Base-by-base conservation (phyloP, 208 protist species). In the Balamuthia mandrillaris region DNA sequence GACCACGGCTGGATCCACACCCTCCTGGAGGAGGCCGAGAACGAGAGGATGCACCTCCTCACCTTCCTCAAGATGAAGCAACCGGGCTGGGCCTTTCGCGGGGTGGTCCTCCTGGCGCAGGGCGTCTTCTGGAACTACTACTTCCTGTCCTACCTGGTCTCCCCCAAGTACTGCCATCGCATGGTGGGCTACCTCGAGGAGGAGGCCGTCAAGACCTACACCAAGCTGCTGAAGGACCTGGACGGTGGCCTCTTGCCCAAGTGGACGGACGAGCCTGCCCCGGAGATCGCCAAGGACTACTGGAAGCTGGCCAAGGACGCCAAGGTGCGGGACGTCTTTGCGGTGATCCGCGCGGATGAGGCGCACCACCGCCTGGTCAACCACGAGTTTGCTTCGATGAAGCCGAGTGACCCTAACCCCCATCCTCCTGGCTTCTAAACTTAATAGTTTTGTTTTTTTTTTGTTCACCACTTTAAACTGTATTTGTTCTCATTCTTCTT, bases 31-130 rank as follows among this genome's bases (percentile, higher is more conserved):
- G 95, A 97, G 82, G 96, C 96, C 14, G 96, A 97, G 89, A 97
- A 97, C 86, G 96, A 97, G 87, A 90, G 96, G 70, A 97, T 97
- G 96, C 96, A 97, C 82, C 85, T 97, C 12, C 86, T 97, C 54
- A 94, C 91, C 14, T 96, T 87, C 60, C 90, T 96, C 86, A n/a
- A 89, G 58, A 41, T 93, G 16, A 88, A 77, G 24, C 52, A 93
- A 39, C 90, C 94, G 16, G 72, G 87, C 31, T n/a, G 89, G 29
- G 9, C 93, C 29, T 85, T 94, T 66, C 86, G 89, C 39, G 12
- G 66, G 3, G 47, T 77, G 2, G 91, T 96, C 18, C 33, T 95
- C 21, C 52, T 58, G 18, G 83, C 87, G 14, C 94, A 96, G 85
- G 91, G 70, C 16, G 61, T 95, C 14, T 93, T 95, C 85, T 90